A percentile compares a stretch with the other conserved stretches of the same genome.
These are phyloP conservation scores for Aureobasidium namibiae DNA, from an alignment of 2,329 filamentous ascomycete species.

Conservation along the genomic window DNA sequence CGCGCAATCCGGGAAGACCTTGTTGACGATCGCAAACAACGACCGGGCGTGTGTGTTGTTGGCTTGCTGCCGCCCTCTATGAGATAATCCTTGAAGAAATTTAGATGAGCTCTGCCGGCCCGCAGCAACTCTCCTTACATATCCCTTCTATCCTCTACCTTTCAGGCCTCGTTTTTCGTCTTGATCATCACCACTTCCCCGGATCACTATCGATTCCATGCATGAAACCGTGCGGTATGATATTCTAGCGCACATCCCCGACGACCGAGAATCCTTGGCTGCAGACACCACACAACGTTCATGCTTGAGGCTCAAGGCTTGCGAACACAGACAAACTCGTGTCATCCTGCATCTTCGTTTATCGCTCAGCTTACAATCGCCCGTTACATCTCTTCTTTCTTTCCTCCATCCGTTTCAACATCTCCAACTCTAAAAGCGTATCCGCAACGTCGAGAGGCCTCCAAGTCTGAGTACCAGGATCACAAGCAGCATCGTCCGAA, in stretches of 20 bases:
- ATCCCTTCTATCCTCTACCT: slow-evolving; percentile 3
- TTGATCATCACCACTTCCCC: not conserved
- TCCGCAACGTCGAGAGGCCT: not conserved
- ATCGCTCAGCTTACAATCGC: slow-evolving; percentile 1
- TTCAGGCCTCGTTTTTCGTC: slow-evolving; percentile 4
- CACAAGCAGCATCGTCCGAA: not conserved
- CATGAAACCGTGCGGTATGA: slow-evolving; percentile 11
- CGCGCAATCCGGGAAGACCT: slow-evolving; percentile 9
- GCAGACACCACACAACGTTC: slow-evolving; percentile 11
- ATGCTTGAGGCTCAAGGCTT: slow-evolving; percentile 11
- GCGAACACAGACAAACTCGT: not conserved
- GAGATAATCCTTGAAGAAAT: slow-evolving; percentile 4
- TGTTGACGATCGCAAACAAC: slow-evolving; percentile 12
- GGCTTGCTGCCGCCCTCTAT: slow-evolving; percentile 1
- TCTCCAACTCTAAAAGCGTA: not conserved
- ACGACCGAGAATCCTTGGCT: slow-evolving; percentile 11
- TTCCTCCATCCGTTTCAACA: not conserved
- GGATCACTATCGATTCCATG: slow-evolving; percentile 11
- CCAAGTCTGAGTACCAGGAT: not conserved
- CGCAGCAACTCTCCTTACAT: slow-evolving; percentile 6
- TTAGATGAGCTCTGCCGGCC: not conserved
- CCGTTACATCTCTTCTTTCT: slow-evolving; percentile 7
- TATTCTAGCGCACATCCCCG: slow-evolving; percentile 10
- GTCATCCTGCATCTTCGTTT: slow-evolving; percentile 11
- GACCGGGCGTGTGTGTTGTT: slow-evolving; percentile 8